Conservation (phyloP, 305 asterid species). For the Fraxinus angustifolia region DNA sequence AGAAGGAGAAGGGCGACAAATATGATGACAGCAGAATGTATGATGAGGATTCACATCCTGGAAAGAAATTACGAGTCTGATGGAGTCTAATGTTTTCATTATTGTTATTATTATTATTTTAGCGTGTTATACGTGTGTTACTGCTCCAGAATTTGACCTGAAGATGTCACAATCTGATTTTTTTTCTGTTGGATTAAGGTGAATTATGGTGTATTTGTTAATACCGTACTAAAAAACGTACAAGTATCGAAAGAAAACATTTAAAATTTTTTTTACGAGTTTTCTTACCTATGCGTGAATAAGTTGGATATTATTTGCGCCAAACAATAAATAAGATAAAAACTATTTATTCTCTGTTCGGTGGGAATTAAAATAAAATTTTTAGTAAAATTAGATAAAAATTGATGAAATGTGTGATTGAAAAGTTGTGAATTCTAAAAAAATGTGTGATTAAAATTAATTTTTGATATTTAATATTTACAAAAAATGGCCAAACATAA, state of each 20-base stretch:
- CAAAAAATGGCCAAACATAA: not conserved
- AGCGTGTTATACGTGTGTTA: not conserved
- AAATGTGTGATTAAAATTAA: too few species aligned
- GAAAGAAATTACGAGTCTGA: slow-evolving; percentile 81
- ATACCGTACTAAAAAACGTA: not conserved
- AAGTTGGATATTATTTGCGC: not conserved
- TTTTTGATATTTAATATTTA: too few species aligned
- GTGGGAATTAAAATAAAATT: not conserved
- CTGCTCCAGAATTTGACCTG: not conserved
- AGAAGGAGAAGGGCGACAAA: slow-evolving; percentile 69
- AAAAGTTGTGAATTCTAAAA: not conserved
- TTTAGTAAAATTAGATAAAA: too few species aligned
- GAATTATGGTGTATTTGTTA: not conserved
- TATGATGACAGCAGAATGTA: slow-evolving; percentile 37
- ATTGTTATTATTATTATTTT: too few species aligned
- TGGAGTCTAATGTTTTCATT: not conserved
- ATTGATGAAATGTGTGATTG: not conserved
- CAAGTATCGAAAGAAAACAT: not conserved
- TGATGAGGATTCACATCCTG: slow-evolving; percentile 78
- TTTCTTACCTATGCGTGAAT: not conserved
- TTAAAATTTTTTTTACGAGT: not conserved
- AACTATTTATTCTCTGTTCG: not conserved
- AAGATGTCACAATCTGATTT: not conserved
- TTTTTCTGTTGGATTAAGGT: not conserved
- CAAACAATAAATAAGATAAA: not conserved